phyloP scores from a whole-genome alignment of 1,284 basidiomycete species.

The Cryptococcus floricola region DNA sequence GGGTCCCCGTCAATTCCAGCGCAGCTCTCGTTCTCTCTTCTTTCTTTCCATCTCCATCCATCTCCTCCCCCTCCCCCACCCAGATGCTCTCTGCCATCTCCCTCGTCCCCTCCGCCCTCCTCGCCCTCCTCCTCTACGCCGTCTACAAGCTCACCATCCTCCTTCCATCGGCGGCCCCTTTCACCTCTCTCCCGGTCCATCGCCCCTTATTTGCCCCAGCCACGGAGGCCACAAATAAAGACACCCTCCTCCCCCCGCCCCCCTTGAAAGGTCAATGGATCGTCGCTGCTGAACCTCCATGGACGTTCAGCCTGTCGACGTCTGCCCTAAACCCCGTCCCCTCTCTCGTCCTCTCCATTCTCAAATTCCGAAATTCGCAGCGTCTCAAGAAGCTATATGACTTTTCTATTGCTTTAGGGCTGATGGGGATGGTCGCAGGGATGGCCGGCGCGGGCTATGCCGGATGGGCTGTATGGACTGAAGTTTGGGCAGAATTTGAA shows the following conservation, averaged over 20 bases:
- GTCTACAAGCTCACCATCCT: background rate
- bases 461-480: constrained; percentile 5
- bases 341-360: background rate
- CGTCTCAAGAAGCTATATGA: constrained; percentile 11
- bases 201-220: background rate
- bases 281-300: background rate
- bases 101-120: background rate
- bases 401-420: constrained; percentile 3
- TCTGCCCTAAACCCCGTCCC: constrained; percentile 6
- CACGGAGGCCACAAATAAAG: background rate
- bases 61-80: background rate
- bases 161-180: background rate
- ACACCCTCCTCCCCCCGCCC: background rate
- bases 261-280: background rate
- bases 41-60: background rate
- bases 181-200: background rate
- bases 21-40: background rate
- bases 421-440: constrained; percentile 4
- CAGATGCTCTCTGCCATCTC: constrained; percentile 1
- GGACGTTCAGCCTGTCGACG: constrained; percentile 5
- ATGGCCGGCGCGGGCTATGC: constrained; percentile 6
- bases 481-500: constrained; percentile 11
- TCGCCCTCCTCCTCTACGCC: background rate
- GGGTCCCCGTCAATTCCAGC: background rate
- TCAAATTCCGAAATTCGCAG: constrained; percentile 2